These are phyloP conservation scores for Boletus patriciae DNA, from an alignment of 768 basidiomycete genomes.

Conservation along the genomic window DNA sequence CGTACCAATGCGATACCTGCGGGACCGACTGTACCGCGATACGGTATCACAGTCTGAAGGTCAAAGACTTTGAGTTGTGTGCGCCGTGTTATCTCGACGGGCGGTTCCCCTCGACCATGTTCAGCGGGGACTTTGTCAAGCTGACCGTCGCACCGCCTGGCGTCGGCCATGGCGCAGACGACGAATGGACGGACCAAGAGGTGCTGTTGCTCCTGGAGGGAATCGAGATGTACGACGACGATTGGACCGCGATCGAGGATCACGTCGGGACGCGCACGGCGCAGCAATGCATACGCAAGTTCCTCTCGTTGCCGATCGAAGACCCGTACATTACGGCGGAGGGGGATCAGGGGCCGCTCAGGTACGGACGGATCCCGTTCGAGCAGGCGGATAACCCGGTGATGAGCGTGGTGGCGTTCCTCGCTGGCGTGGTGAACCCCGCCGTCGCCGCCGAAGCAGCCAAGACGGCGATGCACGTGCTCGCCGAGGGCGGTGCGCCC, in stretches of 20 bases:
- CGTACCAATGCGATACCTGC: slow-evolving; percentile 89
- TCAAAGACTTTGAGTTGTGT: slow-evolving; percentile 89
- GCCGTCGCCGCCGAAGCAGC: slow-evolving; percentile 93
- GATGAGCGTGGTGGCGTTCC: slow-evolving; percentile 97
- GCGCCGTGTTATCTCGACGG: slow-evolving; percentile 93
- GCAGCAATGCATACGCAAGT: slow-evolving; percentile 94
- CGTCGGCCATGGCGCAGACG: slow-evolving; percentile 42
- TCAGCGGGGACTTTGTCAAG: slow-evolving; percentile 95
- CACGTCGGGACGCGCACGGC: slow-evolving; percentile 90
- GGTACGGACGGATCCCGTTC: slow-evolving; percentile 82
- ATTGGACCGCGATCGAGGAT: slow-evolving; percentile 90
- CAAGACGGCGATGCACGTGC: slow-evolving; percentile 80
- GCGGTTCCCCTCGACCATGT: slow-evolving; percentile 95
- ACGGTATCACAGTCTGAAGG: slow-evolving; percentile 92
- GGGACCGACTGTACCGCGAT: slow-evolving; percentile 87
- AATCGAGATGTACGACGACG: slow-evolving; percentile 97
- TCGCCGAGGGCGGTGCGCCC: slow-evolving; percentile 61
- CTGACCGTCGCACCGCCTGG: slow-evolving; percentile 48
- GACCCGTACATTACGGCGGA: slow-evolving; percentile 85
- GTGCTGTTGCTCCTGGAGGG: slow-evolving; percentile 87
- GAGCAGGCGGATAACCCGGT: slow-evolving; percentile 96
- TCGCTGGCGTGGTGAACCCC: slow-evolving; percentile 89
- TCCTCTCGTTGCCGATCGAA: slow-evolving; percentile 95
- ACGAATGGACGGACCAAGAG: slow-evolving; percentile 92
- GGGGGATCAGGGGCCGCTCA: slow-evolving; percentile 70